phyloP scores from a whole-genome alignment of 1,284 basidiomycete species.

The Sutorius eximius region DNA sequence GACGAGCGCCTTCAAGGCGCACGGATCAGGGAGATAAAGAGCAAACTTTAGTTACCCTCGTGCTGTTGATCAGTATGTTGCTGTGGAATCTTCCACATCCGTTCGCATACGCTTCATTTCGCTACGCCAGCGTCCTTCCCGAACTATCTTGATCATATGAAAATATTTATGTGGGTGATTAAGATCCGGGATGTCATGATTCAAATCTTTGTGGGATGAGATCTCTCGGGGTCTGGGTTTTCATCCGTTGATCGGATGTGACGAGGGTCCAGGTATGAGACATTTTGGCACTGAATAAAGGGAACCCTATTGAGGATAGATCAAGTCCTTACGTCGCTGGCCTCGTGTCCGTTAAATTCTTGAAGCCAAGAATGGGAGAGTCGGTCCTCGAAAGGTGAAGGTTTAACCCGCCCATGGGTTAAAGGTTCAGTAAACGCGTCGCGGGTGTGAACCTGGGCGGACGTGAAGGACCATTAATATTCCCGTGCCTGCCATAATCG shows the following conservation, averaged over 20 bases:
- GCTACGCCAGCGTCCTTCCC: not conserved
- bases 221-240: not conserved
- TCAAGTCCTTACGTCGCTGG: not conserved
- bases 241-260: conserved; percentile 2
- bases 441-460: conserved; percentile 2
- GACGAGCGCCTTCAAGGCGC: conserved; percentile 51
- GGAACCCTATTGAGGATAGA: conserved; percentile 15
- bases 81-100: not conserved
- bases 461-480: not conserved
- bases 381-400: not conserved
- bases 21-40: conserved; percentile 47
- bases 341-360: conserved; percentile 20
- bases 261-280: not conserved
- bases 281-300: conserved; percentile 13
- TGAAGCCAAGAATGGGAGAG: not conserved
- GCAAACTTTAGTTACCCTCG: conserved; percentile 44
- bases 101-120: conserved; percentile 5
- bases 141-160: not conserved
- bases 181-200: not conserved
- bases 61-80: conserved; percentile 1
- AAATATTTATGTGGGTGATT: not conserved
- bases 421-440: conserved; percentile 6
- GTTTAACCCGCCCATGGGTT: not conserved
- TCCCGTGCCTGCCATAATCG: not conserved
- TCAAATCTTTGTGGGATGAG: not conserved